Conservation (phyloP, 2,329 filamentous ascomycete species). For the Sodiomyces alkalinus region DNA sequence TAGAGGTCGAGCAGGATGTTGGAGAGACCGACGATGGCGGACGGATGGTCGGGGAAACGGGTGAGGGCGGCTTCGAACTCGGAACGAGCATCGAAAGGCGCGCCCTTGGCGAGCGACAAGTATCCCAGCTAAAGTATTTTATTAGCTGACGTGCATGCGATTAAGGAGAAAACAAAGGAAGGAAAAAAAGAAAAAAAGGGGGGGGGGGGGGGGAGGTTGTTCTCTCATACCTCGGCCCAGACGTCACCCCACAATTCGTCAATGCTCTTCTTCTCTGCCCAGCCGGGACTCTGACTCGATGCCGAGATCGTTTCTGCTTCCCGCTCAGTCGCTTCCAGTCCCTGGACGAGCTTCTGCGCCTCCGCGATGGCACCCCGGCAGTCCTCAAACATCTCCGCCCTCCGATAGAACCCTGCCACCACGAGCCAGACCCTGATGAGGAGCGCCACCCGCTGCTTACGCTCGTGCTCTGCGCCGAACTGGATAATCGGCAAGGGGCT, state of each 20-base stretch:
- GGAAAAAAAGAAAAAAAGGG: not conserved
- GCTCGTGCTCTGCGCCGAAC: constrained; percentile 38
- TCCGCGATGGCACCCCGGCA: constrained; percentile 66
- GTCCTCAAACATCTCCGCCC: constrained; percentile 67
- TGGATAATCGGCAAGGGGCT: constrained; percentile 35
- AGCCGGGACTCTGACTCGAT: constrained; percentile 49
- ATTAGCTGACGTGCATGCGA: not conserved
- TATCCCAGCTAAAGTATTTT: constrained; percentile 41
- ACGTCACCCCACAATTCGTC: constrained; percentile 79
- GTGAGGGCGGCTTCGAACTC: constrained; percentile 73
- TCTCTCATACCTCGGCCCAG: constrained; percentile 62
- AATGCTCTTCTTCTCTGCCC: constrained; percentile 67
- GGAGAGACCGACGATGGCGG: constrained; percentile 67
- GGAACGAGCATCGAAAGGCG: constrained; percentile 53
- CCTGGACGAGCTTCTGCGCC: constrained; percentile 60
- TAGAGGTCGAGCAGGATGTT: constrained; percentile 81
- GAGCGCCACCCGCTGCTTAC: constrained; percentile 31
- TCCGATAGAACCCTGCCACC: constrained; percentile 75
- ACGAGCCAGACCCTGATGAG: constrained; percentile 79
- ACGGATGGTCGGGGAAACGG: constrained; percentile 64
- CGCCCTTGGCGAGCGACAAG: constrained; percentile 45
- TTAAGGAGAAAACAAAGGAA: not conserved
- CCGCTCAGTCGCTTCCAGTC: constrained; percentile 47
- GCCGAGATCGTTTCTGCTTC: constrained; percentile 44
- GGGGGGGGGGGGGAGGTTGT: too few relatives aligned